Evolutionary conservation across 148 eudicot genomes (phyloP).

Genomic region (Persicaria tinctoria): DNA sequence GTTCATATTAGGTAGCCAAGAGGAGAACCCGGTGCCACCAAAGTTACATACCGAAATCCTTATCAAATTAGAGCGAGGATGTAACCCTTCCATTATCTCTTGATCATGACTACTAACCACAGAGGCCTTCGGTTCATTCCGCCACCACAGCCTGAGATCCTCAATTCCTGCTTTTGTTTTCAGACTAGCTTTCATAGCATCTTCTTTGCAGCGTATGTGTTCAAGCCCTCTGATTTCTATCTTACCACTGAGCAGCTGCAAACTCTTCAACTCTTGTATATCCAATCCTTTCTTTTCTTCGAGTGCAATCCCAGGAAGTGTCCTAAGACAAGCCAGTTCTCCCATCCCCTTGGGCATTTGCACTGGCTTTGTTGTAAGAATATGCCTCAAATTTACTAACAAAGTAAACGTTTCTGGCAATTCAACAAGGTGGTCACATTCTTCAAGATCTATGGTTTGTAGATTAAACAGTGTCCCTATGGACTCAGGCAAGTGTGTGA

Average conservation of each 20-base stretch:
- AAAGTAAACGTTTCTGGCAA: background rate
- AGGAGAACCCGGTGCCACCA: background rate
- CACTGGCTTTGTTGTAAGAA: background rate
- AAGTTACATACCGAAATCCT: background rate
- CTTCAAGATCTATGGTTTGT: background rate
- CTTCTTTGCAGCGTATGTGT: background rate
- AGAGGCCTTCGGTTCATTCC: background rate
- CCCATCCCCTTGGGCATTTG: conserved; percentile 2
- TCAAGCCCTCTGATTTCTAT: background rate
- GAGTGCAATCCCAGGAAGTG: background rate
- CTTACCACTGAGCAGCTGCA: background rate
- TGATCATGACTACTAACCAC: background rate
- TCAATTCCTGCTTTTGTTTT: background rate
- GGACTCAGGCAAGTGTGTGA: background rate
- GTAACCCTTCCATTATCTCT: conserved; percentile 4
- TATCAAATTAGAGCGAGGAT: background rate
- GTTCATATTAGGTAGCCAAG: background rate
- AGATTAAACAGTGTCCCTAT: background rate
- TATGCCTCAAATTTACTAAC: background rate
- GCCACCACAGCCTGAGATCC: background rate
- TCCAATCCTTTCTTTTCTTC: background rate
- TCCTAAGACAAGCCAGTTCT: background rate
- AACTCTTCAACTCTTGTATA: background rate
- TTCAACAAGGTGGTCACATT: background rate
- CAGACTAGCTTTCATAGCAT: background rate